Evolutionary conservation across 192 early-diverging fungal species (phyloP).

Genomic region (Gonapodya prolifera): DNA sequence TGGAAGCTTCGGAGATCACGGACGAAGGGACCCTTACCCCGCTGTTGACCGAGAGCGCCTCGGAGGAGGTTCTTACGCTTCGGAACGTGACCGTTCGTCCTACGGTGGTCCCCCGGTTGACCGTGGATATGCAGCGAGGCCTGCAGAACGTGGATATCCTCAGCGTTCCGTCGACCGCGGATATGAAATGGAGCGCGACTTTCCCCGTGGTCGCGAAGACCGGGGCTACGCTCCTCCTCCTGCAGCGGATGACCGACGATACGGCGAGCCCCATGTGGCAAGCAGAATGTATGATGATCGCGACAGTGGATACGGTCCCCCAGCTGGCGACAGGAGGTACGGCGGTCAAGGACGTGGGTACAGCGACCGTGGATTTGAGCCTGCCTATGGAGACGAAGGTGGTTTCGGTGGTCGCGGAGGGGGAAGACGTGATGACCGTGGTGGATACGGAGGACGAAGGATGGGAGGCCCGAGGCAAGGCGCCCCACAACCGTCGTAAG

Average conservation of each 20-base stretch:
- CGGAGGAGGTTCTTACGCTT: neutral
- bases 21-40: neutral
- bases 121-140: neutral
- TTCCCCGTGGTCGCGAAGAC: neutral
- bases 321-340: slow-evolving; percentile 10
- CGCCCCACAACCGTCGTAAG: neutral
- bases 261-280: neutral
- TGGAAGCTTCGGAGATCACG: neutral
- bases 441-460: slow-evolving; percentile 11
- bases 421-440: slow-evolving; percentile 26
- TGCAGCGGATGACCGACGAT: neutral
- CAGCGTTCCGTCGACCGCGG: neutral
- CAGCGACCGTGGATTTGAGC: slow-evolving; percentile 14
- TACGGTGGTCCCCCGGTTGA: neutral
- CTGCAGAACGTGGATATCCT: neutral
- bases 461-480: neutral
- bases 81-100: neutral
- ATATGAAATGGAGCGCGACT: neutral
- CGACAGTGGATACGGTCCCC: neutral
- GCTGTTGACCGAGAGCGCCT: neutral
- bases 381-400: slow-evolving; percentile 7
- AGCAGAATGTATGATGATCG: neutral
- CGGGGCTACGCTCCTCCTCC: neutral
- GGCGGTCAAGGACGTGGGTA: slow-evolving; percentile 13
- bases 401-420: slow-evolving; percentile 19